phyloP scores from a whole-genome alignment of 805 yeast genomes.

The Kuraishia capsulata region DNA sequence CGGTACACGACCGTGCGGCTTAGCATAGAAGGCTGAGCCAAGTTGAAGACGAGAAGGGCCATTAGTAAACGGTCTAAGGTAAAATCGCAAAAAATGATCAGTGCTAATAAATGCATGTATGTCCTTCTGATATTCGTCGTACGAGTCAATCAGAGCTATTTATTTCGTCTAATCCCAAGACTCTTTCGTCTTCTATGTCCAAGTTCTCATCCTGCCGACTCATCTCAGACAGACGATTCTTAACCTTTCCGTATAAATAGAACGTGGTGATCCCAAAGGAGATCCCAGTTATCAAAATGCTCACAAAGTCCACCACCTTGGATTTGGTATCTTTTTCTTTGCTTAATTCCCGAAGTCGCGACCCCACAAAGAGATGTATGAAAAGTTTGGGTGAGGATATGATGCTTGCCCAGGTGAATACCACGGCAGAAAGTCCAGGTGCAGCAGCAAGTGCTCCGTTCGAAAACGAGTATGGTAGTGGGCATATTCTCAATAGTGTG shows the following conservation, averaged over 20 bases:
- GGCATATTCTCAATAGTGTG: constrained; percentile 73
- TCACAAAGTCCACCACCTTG: constrained; percentile 50
- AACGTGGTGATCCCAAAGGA: constrained; percentile 56
- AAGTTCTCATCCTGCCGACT: constrained; percentile 1
- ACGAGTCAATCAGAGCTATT: too few relatives aligned
- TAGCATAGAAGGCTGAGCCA: too few relatives aligned
- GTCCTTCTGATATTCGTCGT: too few relatives aligned
- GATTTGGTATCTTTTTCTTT: constrained; percentile 38
- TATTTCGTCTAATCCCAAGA: too few relatives aligned
- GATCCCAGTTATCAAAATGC: constrained; percentile 46
- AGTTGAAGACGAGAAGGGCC: too few relatives aligned
- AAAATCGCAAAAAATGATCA: too few relatives aligned
- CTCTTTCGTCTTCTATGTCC: too few relatives aligned
- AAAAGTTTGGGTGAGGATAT: constrained; percentile 76
- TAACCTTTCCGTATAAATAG: constrained; percentile 52
- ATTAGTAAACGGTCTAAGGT: too few relatives aligned
- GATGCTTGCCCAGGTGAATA: constrained; percentile 62
- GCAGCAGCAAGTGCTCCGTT: constrained; percentile 90
- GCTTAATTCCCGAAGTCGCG: constrained; percentile 62
- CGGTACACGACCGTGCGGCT: too few relatives aligned
- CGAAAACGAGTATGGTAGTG: constrained; percentile 85
- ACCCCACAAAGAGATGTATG: constrained; percentile 72
- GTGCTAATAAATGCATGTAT: too few relatives aligned
- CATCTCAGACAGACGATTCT: constrained; percentile 17
- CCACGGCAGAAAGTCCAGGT: constrained; percentile 57